These are phyloP conservation scores for Aspergillus cavernicola DNA, from an alignment of 495 filamentous ascomycete species.

Conservation along the genomic window DNA sequence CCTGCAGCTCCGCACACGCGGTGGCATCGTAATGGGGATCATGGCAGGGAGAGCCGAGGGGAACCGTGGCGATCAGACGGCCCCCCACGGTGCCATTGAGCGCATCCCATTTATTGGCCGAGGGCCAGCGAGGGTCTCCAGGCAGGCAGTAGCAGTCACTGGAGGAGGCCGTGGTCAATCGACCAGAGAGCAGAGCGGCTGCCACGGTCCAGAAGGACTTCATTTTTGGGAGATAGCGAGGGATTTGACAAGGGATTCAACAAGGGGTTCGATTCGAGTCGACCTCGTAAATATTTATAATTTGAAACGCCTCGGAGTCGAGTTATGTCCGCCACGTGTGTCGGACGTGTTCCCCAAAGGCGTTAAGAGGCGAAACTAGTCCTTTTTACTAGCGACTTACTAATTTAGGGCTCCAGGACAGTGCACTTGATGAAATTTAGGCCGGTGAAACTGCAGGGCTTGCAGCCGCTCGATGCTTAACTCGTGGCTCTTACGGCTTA, in stretches of 20 bases:
- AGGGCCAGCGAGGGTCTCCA: conserved; percentile 48
- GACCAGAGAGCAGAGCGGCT: conserved; percentile 21
- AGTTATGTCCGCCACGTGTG: conserved; percentile 5
- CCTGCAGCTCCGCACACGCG: conserved; percentile 25
- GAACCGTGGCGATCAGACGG: conserved; percentile 41
- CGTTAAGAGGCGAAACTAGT: conserved; percentile 10
- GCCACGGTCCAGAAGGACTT: conserved; percentile 23
- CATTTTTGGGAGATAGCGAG: conserved; percentile 14
- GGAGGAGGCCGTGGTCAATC: conserved; percentile 13
- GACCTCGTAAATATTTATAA: no score
- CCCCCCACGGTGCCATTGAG: conserved; percentile 47
- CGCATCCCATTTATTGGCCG: conserved; percentile 30
- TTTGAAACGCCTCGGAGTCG: no score
- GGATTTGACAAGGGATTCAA: background rate
- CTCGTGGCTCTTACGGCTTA: no score
- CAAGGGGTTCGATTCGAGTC: background rate
- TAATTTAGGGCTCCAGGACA: no score
- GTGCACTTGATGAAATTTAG: no score
- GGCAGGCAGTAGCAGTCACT: conserved; percentile 32
- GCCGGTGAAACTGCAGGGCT: background rate
- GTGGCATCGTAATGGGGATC: conserved; percentile 33
- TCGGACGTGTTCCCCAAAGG: conserved; percentile 18
- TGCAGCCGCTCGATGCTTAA: no score
- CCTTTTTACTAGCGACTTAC: no score
- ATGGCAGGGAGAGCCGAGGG: conserved; percentile 47